A percentile compares a stretch with the other conserved stretches of the same genome.
These are phyloP conservation scores for Betula pendula DNA, from an alignment of 306 rosid species.

Conservation along the genomic window DNA sequence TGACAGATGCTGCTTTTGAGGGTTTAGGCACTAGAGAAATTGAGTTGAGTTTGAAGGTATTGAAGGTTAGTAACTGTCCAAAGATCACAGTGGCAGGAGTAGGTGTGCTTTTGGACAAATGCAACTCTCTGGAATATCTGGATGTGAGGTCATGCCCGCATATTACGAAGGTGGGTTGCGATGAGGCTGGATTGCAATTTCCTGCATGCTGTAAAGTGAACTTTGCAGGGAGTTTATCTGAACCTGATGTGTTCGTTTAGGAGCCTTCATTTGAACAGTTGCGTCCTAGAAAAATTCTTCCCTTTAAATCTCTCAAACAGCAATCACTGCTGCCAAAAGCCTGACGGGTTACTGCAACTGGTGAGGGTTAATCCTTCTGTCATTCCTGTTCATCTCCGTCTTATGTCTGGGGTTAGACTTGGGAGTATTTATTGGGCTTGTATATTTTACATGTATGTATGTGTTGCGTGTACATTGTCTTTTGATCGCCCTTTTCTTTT, in stretches of 20 bases:
- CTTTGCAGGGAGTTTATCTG: slow-evolving; percentile 63
- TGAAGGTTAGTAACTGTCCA: slow-evolving; percentile 82
- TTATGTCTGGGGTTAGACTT: background rate
- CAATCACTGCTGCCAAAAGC: background rate
- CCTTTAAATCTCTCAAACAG: background rate
- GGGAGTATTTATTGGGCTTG: background rate
- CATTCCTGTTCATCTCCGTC: background rate
- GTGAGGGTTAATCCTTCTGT: background rate
- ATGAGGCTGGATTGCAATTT: slow-evolving; percentile 75
- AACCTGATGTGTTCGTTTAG: slow-evolving; percentile 55
- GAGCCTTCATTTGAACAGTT: slow-evolving; percentile 18
- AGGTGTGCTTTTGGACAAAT: slow-evolving; percentile 61
- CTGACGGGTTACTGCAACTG: background rate
- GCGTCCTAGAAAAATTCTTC: slow-evolving; percentile 3
- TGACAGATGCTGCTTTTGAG: slow-evolving; percentile 84
- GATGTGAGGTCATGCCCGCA: slow-evolving; percentile 89
- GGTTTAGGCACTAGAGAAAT: slow-evolving; percentile 41
- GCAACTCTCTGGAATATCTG: slow-evolving; percentile 63
- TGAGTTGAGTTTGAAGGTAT: slow-evolving; percentile 61
- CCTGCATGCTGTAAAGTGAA: slow-evolving; percentile 72
- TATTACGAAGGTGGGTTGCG: slow-evolving; percentile 70
- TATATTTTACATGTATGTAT: slow-evolving; percentile 19
- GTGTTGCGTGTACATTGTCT: slow-evolving; percentile 20
- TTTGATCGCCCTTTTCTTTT: background rate
- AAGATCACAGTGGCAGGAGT: slow-evolving; percentile 78